A percentile compares a stretch with the other conserved stretches of the same genome.
phyloP scores from a whole-genome alignment of 768 basidiomycete species.

The Clitopilus hobsonii region DNA sequence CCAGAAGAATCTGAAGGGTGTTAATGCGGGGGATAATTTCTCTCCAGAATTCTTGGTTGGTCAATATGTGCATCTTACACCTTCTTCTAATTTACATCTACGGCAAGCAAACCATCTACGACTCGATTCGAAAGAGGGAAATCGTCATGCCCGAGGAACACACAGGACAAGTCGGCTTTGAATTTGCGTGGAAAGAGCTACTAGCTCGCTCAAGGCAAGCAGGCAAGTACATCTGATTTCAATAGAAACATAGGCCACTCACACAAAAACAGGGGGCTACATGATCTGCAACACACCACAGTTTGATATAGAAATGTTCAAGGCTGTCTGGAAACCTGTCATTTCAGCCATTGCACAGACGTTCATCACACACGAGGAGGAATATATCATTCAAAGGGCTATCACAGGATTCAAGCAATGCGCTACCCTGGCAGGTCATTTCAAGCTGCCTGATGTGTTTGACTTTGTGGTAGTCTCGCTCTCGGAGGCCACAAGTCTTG shows the following conservation, averaged over 20 bases:
- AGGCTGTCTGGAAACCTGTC: slow-evolving; percentile 85
- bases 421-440: slow-evolving; percentile 86
- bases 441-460: slow-evolving; percentile 90
- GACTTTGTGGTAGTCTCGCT: slow-evolving; percentile 94
- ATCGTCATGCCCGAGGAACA: slow-evolving; percentile 99
- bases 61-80: background rate
- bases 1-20: slow-evolving; percentile 84
- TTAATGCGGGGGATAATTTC: slow-evolving; percentile 84
- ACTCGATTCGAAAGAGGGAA: slow-evolving; percentile 90
- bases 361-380: slow-evolving; percentile 94
- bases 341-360: slow-evolving; percentile 95
- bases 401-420: slow-evolving; percentile 97
- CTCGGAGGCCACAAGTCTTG: slow-evolving; percentile 85
- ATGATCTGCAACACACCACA: slow-evolving; percentile 73
- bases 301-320: slow-evolving; percentile 95
- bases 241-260: background rate
- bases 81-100: slow-evolving; percentile 5
- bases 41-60: slow-evolving; percentile 79
- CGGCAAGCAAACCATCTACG: slow-evolving; percentile 84
- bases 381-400: slow-evolving; percentile 91
- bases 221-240: slow-evolving; percentile 39
- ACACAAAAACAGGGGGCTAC: slow-evolving; percentile 44
- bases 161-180: slow-evolving; percentile 92
- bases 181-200: slow-evolving; percentile 98
- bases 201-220: slow-evolving; percentile 76